phyloP scores from a whole-genome alignment of 2,329 filamentous ascomycete species.

The Penicillium sp. region DNA sequence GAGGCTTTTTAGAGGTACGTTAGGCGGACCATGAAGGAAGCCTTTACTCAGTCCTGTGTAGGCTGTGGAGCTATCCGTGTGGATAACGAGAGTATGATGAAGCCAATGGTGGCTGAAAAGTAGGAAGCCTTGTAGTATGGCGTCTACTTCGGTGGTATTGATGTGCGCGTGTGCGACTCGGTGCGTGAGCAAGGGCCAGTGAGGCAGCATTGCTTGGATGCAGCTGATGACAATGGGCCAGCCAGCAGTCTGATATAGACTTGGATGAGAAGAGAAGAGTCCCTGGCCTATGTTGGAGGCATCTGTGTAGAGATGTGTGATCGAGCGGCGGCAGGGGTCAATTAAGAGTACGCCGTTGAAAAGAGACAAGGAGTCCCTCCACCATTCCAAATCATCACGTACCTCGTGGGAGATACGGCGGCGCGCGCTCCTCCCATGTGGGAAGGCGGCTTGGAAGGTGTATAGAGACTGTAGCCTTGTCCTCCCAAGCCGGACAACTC shows the following conservation, averaged over 20 bases:
- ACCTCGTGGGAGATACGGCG: slow-evolving; percentile 3
- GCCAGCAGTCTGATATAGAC: slow-evolving; percentile 11
- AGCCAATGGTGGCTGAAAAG: slow-evolving; percentile 8
- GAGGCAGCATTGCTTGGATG: slow-evolving; percentile 6
- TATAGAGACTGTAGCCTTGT: slow-evolving; percentile 9
- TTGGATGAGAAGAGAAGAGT: slow-evolving; percentile 12
- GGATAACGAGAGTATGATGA: slow-evolving; percentile 8
- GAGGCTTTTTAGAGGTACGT: slow-evolving; percentile 1
- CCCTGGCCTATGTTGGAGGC: slow-evolving; percentile 5
- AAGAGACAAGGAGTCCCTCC: slow-evolving; percentile 5
- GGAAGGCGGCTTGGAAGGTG: slow-evolving; percentile 6
- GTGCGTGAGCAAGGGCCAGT: slow-evolving; percentile 2
- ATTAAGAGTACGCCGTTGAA: slow-evolving; percentile 7
- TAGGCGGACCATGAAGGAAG: slow-evolving; percentile 3
- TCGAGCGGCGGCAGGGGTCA: slow-evolving; percentile 2
- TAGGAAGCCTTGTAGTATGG: slow-evolving; percentile 7
- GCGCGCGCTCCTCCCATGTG: slow-evolving; percentile 3
- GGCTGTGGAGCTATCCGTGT: slow-evolving; percentile 5
- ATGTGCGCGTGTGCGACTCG: neutral
- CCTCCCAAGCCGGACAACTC: slow-evolving; percentile 3
- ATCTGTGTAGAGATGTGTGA: slow-evolving; percentile 9
- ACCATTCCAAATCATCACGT: slow-evolving; percentile 6
- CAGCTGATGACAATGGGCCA: slow-evolving; percentile 10
- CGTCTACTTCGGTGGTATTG: slow-evolving; percentile 5
- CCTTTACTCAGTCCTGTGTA: neutral